These are phyloP conservation scores for Canavalia gladiata DNA, from an alignment of 306 rosid species.

Conservation along the genomic window DNA sequence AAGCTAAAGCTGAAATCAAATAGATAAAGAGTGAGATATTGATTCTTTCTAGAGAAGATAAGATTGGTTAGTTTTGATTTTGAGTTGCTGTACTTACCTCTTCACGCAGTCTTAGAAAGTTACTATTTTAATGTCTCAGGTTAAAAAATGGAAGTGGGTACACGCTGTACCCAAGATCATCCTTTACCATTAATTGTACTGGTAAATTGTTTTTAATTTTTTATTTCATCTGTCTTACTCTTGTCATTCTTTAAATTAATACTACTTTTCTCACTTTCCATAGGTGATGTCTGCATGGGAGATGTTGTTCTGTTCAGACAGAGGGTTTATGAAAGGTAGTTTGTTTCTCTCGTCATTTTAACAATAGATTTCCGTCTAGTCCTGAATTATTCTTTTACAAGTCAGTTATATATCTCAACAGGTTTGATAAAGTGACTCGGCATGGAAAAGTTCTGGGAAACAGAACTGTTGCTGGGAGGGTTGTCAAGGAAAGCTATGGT, in stretches of 20 bases:
- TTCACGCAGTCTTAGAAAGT: neutral
- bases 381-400: constrained; percentile 9
- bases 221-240: constrained; percentile 34
- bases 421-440: constrained; percentile 73
- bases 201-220: constrained; percentile 53
- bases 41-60: constrained; percentile 18
- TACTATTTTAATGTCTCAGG: constrained; percentile 51
- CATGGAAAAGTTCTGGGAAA: constrained; percentile 68
- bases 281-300: constrained; percentile 90
- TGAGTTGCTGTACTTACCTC: constrained; percentile 14
- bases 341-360: constrained; percentile 35
- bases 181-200: constrained; percentile 74
- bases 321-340: constrained; percentile 75
- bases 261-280: constrained; percentile 38
- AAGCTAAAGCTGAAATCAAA: neutral
- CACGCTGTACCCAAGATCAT: constrained; percentile 68
- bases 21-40: neutral
- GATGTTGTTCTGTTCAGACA: constrained; percentile 81
- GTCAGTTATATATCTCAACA: constrained; percentile 44
- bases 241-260: constrained; percentile 36
- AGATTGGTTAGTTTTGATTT: constrained; percentile 30
- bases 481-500: constrained; percentile 87
- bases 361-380: constrained; percentile 24
- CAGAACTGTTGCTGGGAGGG: constrained; percentile 81
- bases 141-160: constrained; percentile 68